Conservation (phyloP, 192 early-diverging fungal species). For the Coemansia sp. region DNA sequence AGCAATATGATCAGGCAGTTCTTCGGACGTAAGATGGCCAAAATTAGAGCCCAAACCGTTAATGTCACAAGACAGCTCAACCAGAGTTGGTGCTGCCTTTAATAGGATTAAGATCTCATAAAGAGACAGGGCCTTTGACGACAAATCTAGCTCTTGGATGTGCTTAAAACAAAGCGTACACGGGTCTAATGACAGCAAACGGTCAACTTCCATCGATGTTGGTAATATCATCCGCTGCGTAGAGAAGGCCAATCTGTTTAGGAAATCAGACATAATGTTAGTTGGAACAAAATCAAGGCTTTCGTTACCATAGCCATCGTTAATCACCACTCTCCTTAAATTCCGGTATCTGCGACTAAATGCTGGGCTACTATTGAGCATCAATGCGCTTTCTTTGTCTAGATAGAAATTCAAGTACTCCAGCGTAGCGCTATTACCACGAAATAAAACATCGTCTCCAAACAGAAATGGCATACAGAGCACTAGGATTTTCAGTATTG, state of each 20-base stretch:
- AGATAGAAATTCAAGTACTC: not conserved
- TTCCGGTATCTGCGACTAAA: not conserved
- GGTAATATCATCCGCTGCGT: not conserved
- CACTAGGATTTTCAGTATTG: not conserved
- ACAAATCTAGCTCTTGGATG: not conserved
- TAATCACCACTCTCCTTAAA: not conserved
- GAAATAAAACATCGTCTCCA: conserved; percentile 7
- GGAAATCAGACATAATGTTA: not conserved
- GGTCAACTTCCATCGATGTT: not conserved
- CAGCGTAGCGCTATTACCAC: conserved; percentile 5
- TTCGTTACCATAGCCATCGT: not conserved
- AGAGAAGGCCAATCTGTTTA: not conserved
- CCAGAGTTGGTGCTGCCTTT: not conserved
- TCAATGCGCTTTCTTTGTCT: not conserved
- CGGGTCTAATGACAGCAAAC: not conserved
- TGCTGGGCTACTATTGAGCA: not conserved
- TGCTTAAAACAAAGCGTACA: not conserved
- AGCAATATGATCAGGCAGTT: not conserved
- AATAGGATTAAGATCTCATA: not conserved
- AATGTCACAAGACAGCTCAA: not conserved
- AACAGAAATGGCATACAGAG: not conserved
- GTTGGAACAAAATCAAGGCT: not conserved
- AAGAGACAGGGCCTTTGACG: not conserved
- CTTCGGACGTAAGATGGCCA: not conserved
- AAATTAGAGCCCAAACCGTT: not conserved